phyloP scores from a whole-genome alignment of 805 yeast genomes.

The Candida silvatica region DNA sequence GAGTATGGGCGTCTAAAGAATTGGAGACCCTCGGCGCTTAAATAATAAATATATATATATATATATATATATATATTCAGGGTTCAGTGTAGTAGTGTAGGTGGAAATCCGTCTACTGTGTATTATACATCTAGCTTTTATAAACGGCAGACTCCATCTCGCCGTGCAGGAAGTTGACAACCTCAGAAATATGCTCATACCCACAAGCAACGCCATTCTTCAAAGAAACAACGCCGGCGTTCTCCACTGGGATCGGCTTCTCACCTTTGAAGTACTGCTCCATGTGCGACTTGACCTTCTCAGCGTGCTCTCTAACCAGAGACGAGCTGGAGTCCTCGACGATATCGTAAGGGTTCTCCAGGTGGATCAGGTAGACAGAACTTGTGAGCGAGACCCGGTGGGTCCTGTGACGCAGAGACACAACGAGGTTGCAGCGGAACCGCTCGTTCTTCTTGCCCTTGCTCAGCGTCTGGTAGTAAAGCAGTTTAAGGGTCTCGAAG shows the following conservation, averaged over 20 bases:
- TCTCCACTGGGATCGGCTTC: slow-evolving; percentile 3
- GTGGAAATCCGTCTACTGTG: too few relatives aligned
- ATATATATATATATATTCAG: too few relatives aligned
- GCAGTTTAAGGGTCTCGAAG: slow-evolving; percentile 17
- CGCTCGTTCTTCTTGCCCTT: slow-evolving; percentile 16
- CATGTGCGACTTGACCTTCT: slow-evolving; percentile 6
- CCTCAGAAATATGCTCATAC: slow-evolving; percentile 10
- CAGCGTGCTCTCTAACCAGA: too few relatives aligned
- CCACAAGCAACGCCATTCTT: slow-evolving; percentile 21
- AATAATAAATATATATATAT: too few relatives aligned
- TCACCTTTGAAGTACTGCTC: slow-evolving; percentile 14
- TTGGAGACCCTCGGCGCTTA: too few relatives aligned
- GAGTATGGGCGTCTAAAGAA: too few relatives aligned
- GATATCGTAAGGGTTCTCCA: slow-evolving; percentile 10
- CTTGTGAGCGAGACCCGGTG: slow-evolving; percentile 11
- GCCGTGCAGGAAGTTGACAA: slow-evolving; percentile 13
- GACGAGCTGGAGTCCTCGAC: slow-evolving; percentile 7
- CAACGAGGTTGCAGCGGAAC: slow-evolving; percentile 10
- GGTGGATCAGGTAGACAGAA: slow-evolving; percentile 16
- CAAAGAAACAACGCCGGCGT: slow-evolving; percentile 13
- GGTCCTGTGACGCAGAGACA: slow-evolving; percentile 17
- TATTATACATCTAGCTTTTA: too few relatives aligned
- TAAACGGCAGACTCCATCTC: too few relatives aligned
- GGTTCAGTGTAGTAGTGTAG: too few relatives aligned
- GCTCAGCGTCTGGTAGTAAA: slow-evolving; percentile 16